Evolutionary conservation across 345 rosid species (phyloP), one percentile per base, ranked within the genome.

Genomic region (Euphorbia peplus): DNA sequence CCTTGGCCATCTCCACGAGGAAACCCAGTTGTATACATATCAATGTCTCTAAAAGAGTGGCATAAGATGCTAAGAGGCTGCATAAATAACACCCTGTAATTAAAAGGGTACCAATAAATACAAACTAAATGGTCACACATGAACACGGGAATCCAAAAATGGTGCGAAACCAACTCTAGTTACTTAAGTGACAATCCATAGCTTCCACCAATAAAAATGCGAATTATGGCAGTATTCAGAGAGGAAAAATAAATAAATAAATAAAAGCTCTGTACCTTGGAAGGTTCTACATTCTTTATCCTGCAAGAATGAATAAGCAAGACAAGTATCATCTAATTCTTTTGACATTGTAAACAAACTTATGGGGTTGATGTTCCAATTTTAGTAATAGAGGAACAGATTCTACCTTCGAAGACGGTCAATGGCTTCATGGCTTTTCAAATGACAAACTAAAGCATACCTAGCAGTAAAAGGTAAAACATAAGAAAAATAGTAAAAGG

Each of bases 11-110:
- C 96, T 70, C 97, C 97, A 26, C 89, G 75, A 39, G 98, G 95
- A 52, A 93, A 89, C 16, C 97, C 97, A 73, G 79, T 85, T 2
- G 97, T 89, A 70, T 80, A 89, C 9, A 81, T 79, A 80, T 88
- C 98, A 24, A 91, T 91, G 76, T 93, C 98, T 21, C 87, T 83
- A 56, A 93, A 73, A 63, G 96, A 89, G 67, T 51, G 85, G 76
- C 98, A 93, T 63, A 93, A 81, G 79, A 93, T 91, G 83, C 98
- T 93, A 47, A 93, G 90, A 41, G 97, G 98, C 96, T 93, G 88
- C 88, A 78, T 53, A 60, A 61, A 62, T 15, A 37, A 56, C 25
- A 68, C 41, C 21, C 19, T 14, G 56, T 68, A 30, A 69, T 58
- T 32, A 70, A 42, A 47, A 51, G 50, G 56, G 46, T 8, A 60